These are phyloP conservation scores for Porcisia hertigi DNA, from an alignment of 208 protist species.

Conservation along the genomic window DNA sequence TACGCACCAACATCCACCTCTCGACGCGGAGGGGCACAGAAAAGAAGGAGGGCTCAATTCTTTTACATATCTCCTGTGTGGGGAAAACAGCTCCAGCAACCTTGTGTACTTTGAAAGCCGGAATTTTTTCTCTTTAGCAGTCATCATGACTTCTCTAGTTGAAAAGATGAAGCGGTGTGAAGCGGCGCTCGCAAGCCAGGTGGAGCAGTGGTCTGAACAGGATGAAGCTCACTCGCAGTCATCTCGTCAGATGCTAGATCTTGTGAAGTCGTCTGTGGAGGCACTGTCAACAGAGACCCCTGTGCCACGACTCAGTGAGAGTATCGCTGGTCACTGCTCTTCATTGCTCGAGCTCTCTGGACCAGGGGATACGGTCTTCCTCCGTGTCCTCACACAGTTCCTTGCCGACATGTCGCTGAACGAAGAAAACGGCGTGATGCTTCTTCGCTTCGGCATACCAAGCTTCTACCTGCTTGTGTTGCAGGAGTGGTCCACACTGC, in stretches of 20 bases:
- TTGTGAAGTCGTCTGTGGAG: conserved; percentile 43
- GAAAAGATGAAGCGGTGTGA: conserved; percentile 17
- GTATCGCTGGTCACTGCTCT: conserved; percentile 47
- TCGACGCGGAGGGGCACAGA: no score
- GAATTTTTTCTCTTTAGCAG: not conserved
- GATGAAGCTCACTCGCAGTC: not conserved
- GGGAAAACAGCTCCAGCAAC: not conserved
- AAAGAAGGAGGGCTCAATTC: not conserved
- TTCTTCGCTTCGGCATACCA: conserved; percentile 57
- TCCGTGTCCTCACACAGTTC: conserved; percentile 37
- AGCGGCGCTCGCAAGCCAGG: conserved; percentile 4
- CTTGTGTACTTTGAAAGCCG: not conserved
- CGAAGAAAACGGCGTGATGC: conserved; percentile 61
- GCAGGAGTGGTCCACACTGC: conserved; percentile 42
- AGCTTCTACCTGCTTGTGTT: conserved; percentile 65
- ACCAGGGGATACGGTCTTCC: conserved; percentile 12
- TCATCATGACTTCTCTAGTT: conserved; percentile 1
- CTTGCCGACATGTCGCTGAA: conserved; percentile 62
- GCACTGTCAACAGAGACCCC: conserved; percentile 29
- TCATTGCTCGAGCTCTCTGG: conserved; percentile 51
- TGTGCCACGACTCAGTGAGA: conserved; percentile 48
- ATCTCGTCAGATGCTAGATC: conserved; percentile 15
- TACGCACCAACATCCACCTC: no score
- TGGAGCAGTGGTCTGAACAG: not conserved
- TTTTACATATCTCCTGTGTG: not conserved